A percentile compares a stretch with the other conserved stretches of the same genome.
Conservation (phyloP, 179 eudicot species). For the Spergularia azorica region DNA sequence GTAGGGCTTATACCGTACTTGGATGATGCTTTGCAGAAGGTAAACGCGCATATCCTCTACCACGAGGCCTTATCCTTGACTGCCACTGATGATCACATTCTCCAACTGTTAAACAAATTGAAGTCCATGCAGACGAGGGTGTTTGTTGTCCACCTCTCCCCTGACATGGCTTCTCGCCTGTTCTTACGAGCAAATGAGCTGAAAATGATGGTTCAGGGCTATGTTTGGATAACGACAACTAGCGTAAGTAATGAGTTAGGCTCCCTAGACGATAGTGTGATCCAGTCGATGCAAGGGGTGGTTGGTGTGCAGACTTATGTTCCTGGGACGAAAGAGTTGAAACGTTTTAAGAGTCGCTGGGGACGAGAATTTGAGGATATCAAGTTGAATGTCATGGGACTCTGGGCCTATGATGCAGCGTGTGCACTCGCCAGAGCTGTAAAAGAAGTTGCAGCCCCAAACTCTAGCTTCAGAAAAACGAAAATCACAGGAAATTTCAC, state of each 20-base stretch:
- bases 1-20: slow-evolving; percentile 35
- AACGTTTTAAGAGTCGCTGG: slow-evolving; percentile 27
- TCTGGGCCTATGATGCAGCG: slow-evolving; percentile 65
- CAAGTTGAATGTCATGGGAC: slow-evolving; percentile 34
- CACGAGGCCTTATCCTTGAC: slow-evolving; percentile 25
- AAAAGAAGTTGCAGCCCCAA: slow-evolving; percentile 34
- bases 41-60: slow-evolving; percentile 26
- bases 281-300: slow-evolving; percentile 58
- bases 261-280: slow-evolving; percentile 14
- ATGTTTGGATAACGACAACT: slow-evolving; percentile 49
- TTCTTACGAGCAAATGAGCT: slow-evolving; percentile 33
- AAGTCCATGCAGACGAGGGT: slow-evolving; percentile 42
- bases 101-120: slow-evolving; percentile 35
- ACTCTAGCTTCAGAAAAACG: background rate
- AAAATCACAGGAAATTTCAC: slow-evolving; percentile 11
- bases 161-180: slow-evolving; percentile 32
- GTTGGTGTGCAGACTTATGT: slow-evolving; percentile 44
- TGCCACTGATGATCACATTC: slow-evolving; percentile 35
- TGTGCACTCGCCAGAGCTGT: slow-evolving; percentile 51
- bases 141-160: slow-evolving; percentile 47
- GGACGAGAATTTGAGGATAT: slow-evolving; percentile 16
- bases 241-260: slow-evolving; percentile 25
- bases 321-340: slow-evolving; percentile 30
- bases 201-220: slow-evolving; percentile 48
- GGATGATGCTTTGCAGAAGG: slow-evolving; percentile 32